phyloP scores from a whole-genome alignment of 1,139 yeast genomes.

The Blastobotrys indianensis region DNA sequence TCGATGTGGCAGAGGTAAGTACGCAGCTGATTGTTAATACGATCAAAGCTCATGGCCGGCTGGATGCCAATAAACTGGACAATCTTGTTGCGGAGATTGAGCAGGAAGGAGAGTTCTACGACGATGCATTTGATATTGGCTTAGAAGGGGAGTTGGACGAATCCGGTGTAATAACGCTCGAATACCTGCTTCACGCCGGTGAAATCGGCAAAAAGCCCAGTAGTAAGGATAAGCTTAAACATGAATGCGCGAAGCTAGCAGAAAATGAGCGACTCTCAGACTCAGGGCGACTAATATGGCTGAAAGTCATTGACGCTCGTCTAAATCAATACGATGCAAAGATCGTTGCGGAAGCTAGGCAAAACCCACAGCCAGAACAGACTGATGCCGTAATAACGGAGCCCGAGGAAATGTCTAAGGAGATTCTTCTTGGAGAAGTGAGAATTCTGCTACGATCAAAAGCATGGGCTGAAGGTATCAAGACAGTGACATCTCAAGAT shows the following conservation, averaged over 20 bases:
- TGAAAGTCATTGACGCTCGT: constrained; percentile 17
- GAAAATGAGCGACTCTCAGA: constrained; percentile 19
- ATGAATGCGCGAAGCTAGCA: constrained; percentile 17
- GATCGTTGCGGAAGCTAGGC: constrained; percentile 14
- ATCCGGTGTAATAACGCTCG: constrained; percentile 16
- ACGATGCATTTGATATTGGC: constrained; percentile 31
- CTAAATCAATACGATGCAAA: constrained; percentile 19
- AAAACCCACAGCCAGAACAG: constrained; percentile 9
- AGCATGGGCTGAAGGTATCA: constrained; percentile 18
- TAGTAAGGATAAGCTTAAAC: constrained; percentile 16
- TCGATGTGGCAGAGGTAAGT: constrained; percentile 72
- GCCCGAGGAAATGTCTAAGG: constrained; percentile 23
- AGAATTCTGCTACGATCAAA: constrained; percentile 20
- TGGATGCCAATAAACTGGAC: constrained; percentile 16
- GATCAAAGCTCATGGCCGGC: constrained; percentile 11
- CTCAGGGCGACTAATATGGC: constrained; percentile 19
- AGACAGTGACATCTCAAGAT: constrained; percentile 6
- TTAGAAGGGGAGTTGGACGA: constrained; percentile 23
- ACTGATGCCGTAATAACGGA: constrained; percentile 19
- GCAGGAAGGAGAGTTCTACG: constrained; percentile 26
- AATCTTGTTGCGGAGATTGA: constrained; percentile 18
- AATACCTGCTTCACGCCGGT: constrained; percentile 7
- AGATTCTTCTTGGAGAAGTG: constrained; percentile 25
- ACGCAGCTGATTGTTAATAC: constrained; percentile 23
- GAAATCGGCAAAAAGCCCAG: constrained; percentile 3